phyloP scores from a whole-genome alignment of 2,329 filamentous ascomycete species.

The Zymoseptoria pseudotritici region DNA sequence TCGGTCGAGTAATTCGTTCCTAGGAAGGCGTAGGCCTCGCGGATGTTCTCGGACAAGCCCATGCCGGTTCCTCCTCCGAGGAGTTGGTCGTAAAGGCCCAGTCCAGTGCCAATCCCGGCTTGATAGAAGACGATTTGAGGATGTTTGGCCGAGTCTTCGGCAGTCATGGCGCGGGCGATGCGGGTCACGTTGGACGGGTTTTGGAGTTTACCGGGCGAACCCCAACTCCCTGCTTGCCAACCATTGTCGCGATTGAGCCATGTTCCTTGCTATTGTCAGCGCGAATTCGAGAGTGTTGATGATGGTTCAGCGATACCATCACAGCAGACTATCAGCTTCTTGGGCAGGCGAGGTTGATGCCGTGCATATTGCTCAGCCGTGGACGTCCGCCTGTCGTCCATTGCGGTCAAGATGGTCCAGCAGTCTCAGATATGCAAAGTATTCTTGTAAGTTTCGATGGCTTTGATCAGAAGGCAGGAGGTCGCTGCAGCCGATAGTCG shows the following conservation, averaged over 20 bases:
- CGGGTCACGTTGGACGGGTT: constrained; percentile 32
- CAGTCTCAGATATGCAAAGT: too few relatives aligned
- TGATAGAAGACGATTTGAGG: constrained; percentile 35
- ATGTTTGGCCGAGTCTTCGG: constrained; percentile 28
- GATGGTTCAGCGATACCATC: constrained; percentile 15
- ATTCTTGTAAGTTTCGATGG: too few relatives aligned
- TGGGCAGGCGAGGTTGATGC: constrained; percentile 7
- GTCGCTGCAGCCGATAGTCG: too few relatives aligned
- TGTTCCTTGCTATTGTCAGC: constrained; percentile 17
- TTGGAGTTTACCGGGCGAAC: constrained; percentile 23
- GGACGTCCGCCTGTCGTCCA: not conserved
- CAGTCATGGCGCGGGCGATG: constrained; percentile 28
- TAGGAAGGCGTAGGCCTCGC: constrained; percentile 56
- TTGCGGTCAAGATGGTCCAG: not conserved
- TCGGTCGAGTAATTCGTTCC: constrained; percentile 49
- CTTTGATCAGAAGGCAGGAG: too few relatives aligned
- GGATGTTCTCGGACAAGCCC: constrained; percentile 42
- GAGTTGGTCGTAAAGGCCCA: constrained; percentile 27
- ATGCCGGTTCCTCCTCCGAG: constrained; percentile 28
- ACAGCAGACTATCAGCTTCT: constrained; percentile 21
- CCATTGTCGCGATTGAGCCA: constrained; percentile 32
- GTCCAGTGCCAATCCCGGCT: constrained; percentile 30
- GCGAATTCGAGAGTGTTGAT: too few relatives aligned
- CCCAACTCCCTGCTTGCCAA: constrained; percentile 19
- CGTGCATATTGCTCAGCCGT: not conserved